A percentile compares a stretch with the other conserved stretches of the same genome.
Conservation (phyloP, 140 eudicot species). For the Anethum foeniculum region DNA sequence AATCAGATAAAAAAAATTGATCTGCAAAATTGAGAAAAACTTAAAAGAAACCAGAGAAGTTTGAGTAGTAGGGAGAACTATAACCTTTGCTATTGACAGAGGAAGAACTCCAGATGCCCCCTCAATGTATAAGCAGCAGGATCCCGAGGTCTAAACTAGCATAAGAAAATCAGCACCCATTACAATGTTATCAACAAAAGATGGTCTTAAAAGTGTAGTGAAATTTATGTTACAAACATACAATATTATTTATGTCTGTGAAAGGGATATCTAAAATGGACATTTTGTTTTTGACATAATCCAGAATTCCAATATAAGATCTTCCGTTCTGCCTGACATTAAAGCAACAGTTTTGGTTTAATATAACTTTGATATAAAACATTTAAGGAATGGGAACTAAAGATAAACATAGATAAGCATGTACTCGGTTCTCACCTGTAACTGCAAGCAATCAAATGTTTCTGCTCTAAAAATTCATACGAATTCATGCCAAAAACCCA, state of each 20-base stretch:
- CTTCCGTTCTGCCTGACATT: slow-evolving; percentile 70
- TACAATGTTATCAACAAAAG: not conserved
- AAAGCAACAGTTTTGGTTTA: slow-evolving; percentile 5
- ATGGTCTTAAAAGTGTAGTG: not conserved
- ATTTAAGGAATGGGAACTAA: not conserved
- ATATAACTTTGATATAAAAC: not conserved
- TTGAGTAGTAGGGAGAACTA: not conserved
- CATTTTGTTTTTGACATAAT: slow-evolving; percentile 40
- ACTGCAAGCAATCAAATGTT: slow-evolving; percentile 69
- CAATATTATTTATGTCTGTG: slow-evolving; percentile 74
- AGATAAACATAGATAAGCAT: not conserved
- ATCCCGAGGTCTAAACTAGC: slow-evolving; percentile 50
- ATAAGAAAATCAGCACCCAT: slow-evolving; percentile 9
- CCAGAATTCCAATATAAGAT: slow-evolving; percentile 70
- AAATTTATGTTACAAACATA: slow-evolving; percentile 25
- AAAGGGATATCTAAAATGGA: slow-evolving; percentile 64
- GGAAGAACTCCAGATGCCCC: slow-evolving; percentile 93
- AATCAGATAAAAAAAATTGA: not conserved
- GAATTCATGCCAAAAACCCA: slow-evolving; percentile 95
- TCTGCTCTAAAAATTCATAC: slow-evolving; percentile 55
- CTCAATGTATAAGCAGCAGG: slow-evolving; percentile 54
- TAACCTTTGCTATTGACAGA: slow-evolving; percentile 80
- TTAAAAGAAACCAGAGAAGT: not conserved
- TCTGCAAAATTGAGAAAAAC: not conserved
- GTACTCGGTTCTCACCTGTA: slow-evolving; percentile 47